phyloP scores from a whole-genome alignment of 306 rosid species.

The Trichosanthes cucumerina region DNA sequence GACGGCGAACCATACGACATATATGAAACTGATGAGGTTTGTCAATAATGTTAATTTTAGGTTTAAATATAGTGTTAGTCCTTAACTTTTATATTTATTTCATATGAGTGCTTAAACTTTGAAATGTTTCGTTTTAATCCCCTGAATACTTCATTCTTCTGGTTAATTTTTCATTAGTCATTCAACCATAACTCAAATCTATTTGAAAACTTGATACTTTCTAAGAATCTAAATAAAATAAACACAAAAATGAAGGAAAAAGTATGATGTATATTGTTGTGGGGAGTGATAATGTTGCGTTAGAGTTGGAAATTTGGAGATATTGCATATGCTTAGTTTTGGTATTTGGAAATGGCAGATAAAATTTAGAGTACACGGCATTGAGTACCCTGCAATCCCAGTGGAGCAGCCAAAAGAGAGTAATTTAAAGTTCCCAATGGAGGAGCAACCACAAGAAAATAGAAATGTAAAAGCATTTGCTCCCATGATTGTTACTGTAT shows the following conservation, averaged over 20 bases:
- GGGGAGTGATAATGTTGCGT: neutral
- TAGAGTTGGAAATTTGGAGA: neutral
- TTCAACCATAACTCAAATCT: neutral
- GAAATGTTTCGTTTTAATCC: neutral
- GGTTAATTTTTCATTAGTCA: neutral
- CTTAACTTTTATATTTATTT: neutral
- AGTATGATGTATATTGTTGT: neutral
- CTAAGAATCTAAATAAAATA: neutral
- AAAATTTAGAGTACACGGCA: slow-evolving; percentile 42
- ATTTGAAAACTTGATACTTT: neutral
- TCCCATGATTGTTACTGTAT: slow-evolving; percentile 59
- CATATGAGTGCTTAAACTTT: neutral
- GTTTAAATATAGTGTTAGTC: neutral
- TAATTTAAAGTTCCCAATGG: slow-evolving; percentile 25
- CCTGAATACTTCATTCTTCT: neutral
- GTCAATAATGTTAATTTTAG: neutral
- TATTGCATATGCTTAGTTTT: slow-evolving; percentile 2
- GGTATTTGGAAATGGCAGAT: slow-evolving; percentile 31
- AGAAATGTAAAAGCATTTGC: slow-evolving; percentile 48
- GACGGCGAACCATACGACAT: slow-evolving; percentile 21
- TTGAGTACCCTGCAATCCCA: slow-evolving; percentile 59
- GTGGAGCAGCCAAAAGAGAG: slow-evolving; percentile 48
- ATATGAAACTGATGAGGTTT: slow-evolving; percentile 46
- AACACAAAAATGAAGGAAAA: neutral
- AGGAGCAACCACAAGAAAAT: slow-evolving; percentile 38